Evolutionary conservation across 176 grass and related monocot genomes (phyloP).

Genomic region (Musa beccarii): DNA sequence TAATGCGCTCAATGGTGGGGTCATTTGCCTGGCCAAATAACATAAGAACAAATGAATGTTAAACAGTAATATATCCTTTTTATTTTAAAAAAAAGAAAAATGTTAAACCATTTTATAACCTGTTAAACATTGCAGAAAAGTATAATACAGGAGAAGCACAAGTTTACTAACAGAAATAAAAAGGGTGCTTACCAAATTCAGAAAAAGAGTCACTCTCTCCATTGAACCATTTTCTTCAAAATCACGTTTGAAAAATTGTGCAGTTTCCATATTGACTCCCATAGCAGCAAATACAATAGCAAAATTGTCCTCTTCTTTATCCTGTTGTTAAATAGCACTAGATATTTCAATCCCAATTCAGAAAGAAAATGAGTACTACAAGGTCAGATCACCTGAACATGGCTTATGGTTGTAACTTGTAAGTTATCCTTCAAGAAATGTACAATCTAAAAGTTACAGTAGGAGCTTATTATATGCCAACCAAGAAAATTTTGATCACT

Average conservation of each 20-base stretch:
- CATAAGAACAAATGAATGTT: neutral
- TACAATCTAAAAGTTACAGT: no score
- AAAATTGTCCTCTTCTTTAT: conserved; percentile 71
- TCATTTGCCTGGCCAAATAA: conserved; percentile 56
- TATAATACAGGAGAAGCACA: neutral
- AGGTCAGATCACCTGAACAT: no score
- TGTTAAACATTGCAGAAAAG: conserved; percentile 18
- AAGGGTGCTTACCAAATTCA: conserved; percentile 56
- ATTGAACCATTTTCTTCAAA: conserved; percentile 94
- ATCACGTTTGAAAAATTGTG: conserved; percentile 83
- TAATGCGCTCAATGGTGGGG: conserved; percentile 80
- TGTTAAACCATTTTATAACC: neutral
- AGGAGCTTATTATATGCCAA: no score
- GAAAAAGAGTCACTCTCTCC: conserved; percentile 79
- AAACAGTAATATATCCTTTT: no score
- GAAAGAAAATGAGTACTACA: no score
- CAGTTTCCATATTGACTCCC: conserved; percentile 93
- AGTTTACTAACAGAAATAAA: conserved; percentile 4
- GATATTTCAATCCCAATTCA: no score
- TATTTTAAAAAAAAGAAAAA: no score
- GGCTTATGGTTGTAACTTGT: no score
- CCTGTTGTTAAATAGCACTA: conserved; percentile 22
- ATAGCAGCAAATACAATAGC: conserved; percentile 91
- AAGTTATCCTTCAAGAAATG: no score
- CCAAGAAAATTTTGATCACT: no score